Base-by-base conservation (phyloP, 106 monocot species). In the Iris macrosiphon region DNA sequence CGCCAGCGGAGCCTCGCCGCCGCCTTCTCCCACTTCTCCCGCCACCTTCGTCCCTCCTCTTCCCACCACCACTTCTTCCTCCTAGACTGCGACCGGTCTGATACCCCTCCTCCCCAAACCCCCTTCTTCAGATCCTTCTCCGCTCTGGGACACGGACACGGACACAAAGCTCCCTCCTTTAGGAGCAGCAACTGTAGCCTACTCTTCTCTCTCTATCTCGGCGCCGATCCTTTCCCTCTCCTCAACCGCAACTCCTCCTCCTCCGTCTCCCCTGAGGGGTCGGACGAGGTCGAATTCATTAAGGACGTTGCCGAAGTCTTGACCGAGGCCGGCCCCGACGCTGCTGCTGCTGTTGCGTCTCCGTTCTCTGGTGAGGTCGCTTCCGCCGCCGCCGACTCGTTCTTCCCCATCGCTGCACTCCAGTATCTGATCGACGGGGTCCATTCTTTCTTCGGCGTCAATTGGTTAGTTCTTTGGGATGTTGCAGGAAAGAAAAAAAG, bases 381-480 rank as follows among this genome's bases (percentile, higher is more conserved):
- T 1, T 72, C 76, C 2, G 93, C 93, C 2, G 88, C 93, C 0
- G 88, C 81, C 0, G 94, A 89, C 40, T 88, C 88, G 3, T 81
- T 69, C 31, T 22, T 55, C 7, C 89, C 89, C 0, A 81, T 89
- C 2, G 84, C 85, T 0, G 94, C 81, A 19, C 79, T 95, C 47
- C 94, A 95, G 78, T 59, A 89, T 40, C 30, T 85, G 58, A 95
- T 95, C 17, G 94, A 85, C 37, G 60, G 38, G 0, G 81, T 95
- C 21, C 94, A 95, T 64, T 62, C 75, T 12, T 64, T 74, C 35
- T 71, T 73, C 22, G 94, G 94, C 0, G 19, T 79, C 38, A 85
- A 95, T 68, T 95, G 94, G 94, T 93, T 46, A 18, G 74, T 37
- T 55, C 46, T 18, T 40, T 49, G 10, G 21, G 7, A 23, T 23